These are phyloP conservation scores for Darksidea phi DNA, from an alignment of 495 filamentous ascomycete genomes.

Conservation along the genomic window DNA sequence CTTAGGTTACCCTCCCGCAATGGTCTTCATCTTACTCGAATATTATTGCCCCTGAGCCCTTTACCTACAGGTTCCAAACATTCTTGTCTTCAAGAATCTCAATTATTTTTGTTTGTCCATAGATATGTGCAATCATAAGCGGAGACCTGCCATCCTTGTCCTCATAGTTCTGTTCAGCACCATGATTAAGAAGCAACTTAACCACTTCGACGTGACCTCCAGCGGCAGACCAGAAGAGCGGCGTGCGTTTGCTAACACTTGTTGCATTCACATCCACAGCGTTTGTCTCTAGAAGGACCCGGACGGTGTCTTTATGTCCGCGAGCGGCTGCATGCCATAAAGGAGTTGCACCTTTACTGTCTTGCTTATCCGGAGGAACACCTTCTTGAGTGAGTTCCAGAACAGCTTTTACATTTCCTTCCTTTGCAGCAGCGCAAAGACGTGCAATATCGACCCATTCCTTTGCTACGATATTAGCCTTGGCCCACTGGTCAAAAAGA, in stretches of 20 bases:
- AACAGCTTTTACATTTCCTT: conserved; percentile 16
- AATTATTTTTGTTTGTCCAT: conserved; percentile 2
- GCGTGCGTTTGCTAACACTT: conserved; percentile 2
- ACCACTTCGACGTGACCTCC: conserved; percentile 4
- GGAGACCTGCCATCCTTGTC: conserved; percentile 8
- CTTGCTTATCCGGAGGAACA: conserved; percentile 15
- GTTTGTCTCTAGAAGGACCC: conserved; percentile 14
- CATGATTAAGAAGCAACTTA: conserved; percentile 15
- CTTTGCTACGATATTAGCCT: not conserved
- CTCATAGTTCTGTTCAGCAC: conserved; percentile 7
- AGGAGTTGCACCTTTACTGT: conserved; percentile 18
- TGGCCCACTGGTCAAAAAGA: conserved; percentile 12
- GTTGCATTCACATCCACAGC: conserved; percentile 21
- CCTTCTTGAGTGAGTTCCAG: conserved; percentile 7
- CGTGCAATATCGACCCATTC: conserved; percentile 18
- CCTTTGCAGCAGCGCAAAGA: conserved; percentile 10
- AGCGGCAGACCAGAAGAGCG: conserved; percentile 14
- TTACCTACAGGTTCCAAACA: not conserved
- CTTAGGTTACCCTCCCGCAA: no score
- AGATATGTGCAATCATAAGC: conserved; percentile 6
- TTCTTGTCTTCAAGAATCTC: conserved; percentile 8
- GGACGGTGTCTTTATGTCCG: conserved; percentile 7
- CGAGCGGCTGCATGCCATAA: conserved; percentile 3
- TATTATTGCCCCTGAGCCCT: no score
- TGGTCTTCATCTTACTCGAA: no score